Evolutionary conservation across 805 yeast species (phyloP).

Genomic region (Saturnispora ahearnii): DNA sequence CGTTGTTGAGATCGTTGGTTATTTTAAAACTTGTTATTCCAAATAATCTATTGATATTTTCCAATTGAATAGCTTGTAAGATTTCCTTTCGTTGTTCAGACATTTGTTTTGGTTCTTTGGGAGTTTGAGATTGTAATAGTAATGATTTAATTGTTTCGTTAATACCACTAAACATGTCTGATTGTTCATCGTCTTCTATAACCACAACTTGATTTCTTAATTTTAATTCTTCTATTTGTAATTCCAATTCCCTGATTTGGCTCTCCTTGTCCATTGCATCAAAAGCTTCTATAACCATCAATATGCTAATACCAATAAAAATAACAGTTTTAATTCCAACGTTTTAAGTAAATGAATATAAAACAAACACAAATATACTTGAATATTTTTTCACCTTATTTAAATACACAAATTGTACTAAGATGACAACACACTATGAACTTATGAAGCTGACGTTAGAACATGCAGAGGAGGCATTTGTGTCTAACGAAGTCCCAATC

Average conservation of each 20-base stretch:
- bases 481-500: conserved; percentile 72
- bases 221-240: conserved; percentile 10
- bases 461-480: conserved; percentile 57
- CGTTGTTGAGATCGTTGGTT: conserved; percentile 21
- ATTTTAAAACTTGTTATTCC: conserved; percentile 47
- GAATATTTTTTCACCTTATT: background rate
- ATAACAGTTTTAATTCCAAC: background rate
- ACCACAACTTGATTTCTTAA: background rate
- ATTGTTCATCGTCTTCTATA: background rate
- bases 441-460: conserved; percentile 45
- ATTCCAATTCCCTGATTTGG: conserved; percentile 12
- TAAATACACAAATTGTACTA: background rate
- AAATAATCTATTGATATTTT: conserved; percentile 39
- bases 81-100: background rate
- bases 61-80: conserved; percentile 28
- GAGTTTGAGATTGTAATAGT: background rate
- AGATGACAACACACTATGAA: conserved; percentile 19
- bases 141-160: conserved; percentile 1
- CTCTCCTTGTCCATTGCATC: background rate
- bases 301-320: background rate
- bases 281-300: background rate
- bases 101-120: background rate
- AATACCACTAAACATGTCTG: background rate
- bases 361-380: background rate
- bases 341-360: background rate